Base-by-base conservation (phyloP, 2,329 filamentous ascomycete genomes). In the Trichoderma polysporum region DNA sequence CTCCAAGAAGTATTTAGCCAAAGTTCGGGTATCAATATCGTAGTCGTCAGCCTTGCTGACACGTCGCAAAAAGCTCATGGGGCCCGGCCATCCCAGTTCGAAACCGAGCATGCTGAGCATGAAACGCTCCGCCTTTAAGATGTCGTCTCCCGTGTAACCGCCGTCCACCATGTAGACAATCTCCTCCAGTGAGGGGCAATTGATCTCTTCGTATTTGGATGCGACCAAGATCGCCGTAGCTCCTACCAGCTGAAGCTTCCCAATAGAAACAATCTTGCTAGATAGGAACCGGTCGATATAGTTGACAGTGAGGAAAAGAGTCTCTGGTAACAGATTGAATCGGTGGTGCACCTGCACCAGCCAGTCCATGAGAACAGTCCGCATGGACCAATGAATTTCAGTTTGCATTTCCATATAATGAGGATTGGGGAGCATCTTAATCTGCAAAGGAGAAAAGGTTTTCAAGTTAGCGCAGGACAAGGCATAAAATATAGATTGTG, bases 361-460 rank as follows among this genome's bases (percentile, higher is more conserved):
- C 95, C 95, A 99, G 79, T 98, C 95, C 89, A 99, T 96, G 64
- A 99, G 85, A 25, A 98, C 93, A 6, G 93, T 91, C 54, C 95
- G 92, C 95, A 98, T 99, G 2, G 94, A 97, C 95, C 95, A 99
- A 76, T 97, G 92, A 66, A 99, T 96, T 79, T 98, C 94, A n/a
- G 91, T 90, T 78, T 99, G 95, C 71, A 91, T 89, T 69, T 97
- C 93, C 94, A 99, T 99, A 83, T 99, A 99, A 77, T 95, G 88
- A 3, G 93, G 85, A 74, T 95, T 94, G 1, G 95, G 95, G 47
- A 94, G 84, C 88, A 97, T 91, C 72, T 84, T 89, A 77, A 84
- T 86, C 91, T 93, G 66, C 15, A 54, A 2, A 53, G n/a, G 25
- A 15, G 13, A 2, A 35, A 22, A 53, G 8, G 3, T 0, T 29